Base-by-base conservation (phyloP, 1,284 basidiomycete species). In the Tylopilus sp. region DNA sequence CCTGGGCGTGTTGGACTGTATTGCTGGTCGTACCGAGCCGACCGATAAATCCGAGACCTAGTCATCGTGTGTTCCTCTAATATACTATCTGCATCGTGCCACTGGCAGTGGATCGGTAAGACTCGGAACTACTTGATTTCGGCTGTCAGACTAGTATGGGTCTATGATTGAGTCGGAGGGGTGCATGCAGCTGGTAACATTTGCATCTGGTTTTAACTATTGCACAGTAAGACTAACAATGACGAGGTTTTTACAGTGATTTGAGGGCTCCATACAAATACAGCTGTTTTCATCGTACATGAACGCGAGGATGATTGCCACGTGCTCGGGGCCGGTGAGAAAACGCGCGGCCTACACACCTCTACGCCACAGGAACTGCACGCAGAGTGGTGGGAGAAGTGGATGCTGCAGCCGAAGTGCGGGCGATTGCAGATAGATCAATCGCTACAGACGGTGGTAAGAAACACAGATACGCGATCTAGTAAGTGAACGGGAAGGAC, bases 371-470 rank as follows among this genome's bases (percentile, higher is more conserved):
- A 72, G 62, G 79, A 76, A 65, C 81, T 72, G 68, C 69, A 61
- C 81, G 61, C 49, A 74, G 79, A 63, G 72, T 76, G 53, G 86
- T 83, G 33, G 91, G 91, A 61, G 91, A 91, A 65, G 83, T 81
- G 56, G 91, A 89, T 49, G 92, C 88, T 26, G 90, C 94, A 67
- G 86, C 85, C 16, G 93, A 95, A 65, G 93, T 93, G 71, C 93
- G 91, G 33, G 94, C 94, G 72, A 96, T 95, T 62, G 89, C 84
- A 53, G 86, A 84, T 64, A 96, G 87, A 79, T 95, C 92, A 64
- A 93, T 80, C 72, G 82, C 87, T 88, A 67, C 16, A 56, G 69
- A 41, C 2, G 58, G 57, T 33, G 57, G 54, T 69, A 51, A 64
- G 53, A 65, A 62, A 68, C 33, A 36, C 33, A n/a, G n/a, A n/a